phyloP scores from a whole-genome alignment of 495 filamentous ascomycete species.

The Mytilinidion resinicola region DNA sequence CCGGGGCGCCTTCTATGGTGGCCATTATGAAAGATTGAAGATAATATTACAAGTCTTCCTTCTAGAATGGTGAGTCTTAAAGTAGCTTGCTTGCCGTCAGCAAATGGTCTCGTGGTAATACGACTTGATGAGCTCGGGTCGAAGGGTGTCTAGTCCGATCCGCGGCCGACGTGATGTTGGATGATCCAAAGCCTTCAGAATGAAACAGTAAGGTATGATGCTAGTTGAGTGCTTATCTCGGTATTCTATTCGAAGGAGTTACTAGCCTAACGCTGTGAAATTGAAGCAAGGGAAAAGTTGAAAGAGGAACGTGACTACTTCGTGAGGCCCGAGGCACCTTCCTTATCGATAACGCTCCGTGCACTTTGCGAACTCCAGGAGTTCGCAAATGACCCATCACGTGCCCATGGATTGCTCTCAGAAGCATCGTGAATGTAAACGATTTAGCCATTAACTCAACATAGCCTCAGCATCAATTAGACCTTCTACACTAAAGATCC shows the following conservation, averaged over 20 bases:
- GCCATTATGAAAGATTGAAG: slow-evolving; percentile 6
- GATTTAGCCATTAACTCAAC: neutral
- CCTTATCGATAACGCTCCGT: slow-evolving; percentile 19
- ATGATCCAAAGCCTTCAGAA: neutral
- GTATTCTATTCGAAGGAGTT: too few species aligned
- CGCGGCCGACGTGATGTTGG: too few species aligned
- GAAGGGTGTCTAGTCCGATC: too few species aligned
- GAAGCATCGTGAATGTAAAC: neutral
- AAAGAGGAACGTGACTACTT: neutral
- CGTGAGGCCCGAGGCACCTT: neutral
- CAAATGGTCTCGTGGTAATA: too few species aligned
- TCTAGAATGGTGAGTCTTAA: too few species aligned
- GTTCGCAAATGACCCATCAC: neutral
- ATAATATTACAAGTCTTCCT: neutral
- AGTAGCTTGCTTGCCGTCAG: too few species aligned
- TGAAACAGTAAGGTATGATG: neutral
- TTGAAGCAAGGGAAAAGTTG: neutral
- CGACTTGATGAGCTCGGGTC: neutral
- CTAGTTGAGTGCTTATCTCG: too few species aligned
- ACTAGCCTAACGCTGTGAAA: too few species aligned
- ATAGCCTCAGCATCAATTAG: neutral
- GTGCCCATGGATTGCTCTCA: slow-evolving; percentile 4
- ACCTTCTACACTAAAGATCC: neutral
- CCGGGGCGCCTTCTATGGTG: slow-evolving; percentile 42
- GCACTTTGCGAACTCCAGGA: neutral